Evolutionary conservation across 2,329 filamentous ascomycete genomes (phyloP).

Genomic region (Epichloe scottii): DNA sequence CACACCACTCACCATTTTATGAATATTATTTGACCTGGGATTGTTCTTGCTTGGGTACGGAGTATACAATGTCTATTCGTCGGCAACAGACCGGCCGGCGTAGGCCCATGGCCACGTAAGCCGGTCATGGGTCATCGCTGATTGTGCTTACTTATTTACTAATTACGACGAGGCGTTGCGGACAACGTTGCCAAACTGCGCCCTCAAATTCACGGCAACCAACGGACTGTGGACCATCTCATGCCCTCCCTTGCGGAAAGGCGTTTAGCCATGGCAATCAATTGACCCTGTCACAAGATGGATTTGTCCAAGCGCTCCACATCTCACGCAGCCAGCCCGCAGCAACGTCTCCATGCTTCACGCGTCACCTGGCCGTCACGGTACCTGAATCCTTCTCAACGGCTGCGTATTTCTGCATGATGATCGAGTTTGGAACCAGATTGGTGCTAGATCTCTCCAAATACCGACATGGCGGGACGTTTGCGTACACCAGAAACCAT

Average conservation of each 20-base stretch:
- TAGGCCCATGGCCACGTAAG: not conserved
- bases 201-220: not conserved
- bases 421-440: not conserved
- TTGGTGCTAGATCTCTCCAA: not conserved
- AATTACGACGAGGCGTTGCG: not conserved
- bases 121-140: not conserved
- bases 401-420: slow-evolving; percentile 1
- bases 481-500: not conserved
- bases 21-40: too few species aligned
- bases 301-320: slow-evolving; percentile 4
- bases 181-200: not conserved
- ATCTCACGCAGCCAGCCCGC: slow-evolving; percentile 5
- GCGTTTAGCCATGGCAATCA: slow-evolving; percentile 1
- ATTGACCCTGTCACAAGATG: slow-evolving; percentile 2
- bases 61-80: not conserved
- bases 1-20: too few species aligned
- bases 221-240: not conserved
- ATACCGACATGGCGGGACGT: slow-evolving; percentile 3
- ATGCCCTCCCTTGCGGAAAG: not conserved
- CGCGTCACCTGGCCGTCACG: slow-evolving; percentile 6
- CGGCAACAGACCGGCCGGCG: not conserved
- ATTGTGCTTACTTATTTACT: not conserved
- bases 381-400: not conserved
- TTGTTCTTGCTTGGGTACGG: not conserved
- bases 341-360: slow-evolving; percentile 3